Base-by-base conservation (phyloP, 78 protist genomes). In the Acrasis kona region DNA sequence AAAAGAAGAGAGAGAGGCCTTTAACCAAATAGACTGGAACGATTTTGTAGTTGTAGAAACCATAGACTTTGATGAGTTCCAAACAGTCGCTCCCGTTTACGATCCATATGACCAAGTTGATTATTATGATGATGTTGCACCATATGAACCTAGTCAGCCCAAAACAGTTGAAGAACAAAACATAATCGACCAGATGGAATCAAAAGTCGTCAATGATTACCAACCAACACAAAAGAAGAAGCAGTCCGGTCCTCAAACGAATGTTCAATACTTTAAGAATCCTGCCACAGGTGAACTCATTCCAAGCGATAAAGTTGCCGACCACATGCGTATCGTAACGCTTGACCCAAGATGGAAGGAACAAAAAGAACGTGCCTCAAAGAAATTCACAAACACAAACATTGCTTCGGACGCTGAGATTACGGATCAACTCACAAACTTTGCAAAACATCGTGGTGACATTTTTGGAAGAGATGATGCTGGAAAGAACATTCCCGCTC, bases 21-120 rank as follows among this genome's bases (percentile, higher is more conserved):
- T n/a, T n/a, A 42, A 70, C 4, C 6, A 4, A 6, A 70, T 70
- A 41, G 74, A 70, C 36, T 70, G 74, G 74, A 8, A n/a, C 32
- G 4, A 70, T 6, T 70, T 70, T 6, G 39, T 70, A 4, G 36
- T 70, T 8, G 74, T 70, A 38, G 71, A 70, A 6, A 70, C 36
- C 6, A 70, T 70, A 6, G 6, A 70, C 36, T 70, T 70, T 67
- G 71, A 67, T n/a, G 19, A 50, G 19, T n/a, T 50, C 34, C 34
- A 50, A 50, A 19, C 19, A 50, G 19, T 50, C 19, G 19, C 61
- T n/a, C 19, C 61, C 19, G 19, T 50, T 50, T 19, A 50, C 19
- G 19, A 50, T 50, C 19, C 19, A 50, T 50, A 50, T n/a, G 61
- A 50, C 19, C 34, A 50, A 50, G 61, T n/a, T n/a, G 61, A 50